Conservation (phyloP, 768 basidiomycete species). For the Coprinopsis sp. region DNA sequence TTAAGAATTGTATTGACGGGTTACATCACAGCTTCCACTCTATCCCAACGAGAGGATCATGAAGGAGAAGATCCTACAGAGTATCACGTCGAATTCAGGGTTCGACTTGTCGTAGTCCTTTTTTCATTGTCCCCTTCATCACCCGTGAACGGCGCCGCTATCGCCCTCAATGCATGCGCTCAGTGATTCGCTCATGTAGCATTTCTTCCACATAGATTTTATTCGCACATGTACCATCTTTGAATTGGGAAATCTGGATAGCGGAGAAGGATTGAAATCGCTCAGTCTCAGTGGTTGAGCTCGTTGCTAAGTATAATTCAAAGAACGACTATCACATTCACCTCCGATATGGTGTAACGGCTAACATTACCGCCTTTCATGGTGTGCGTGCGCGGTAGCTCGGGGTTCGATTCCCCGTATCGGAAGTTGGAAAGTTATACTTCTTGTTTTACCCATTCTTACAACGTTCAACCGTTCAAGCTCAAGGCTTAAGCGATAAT, state of each 20-base stretch:
- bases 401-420: slow-evolving; percentile 19
- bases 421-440: slow-evolving; percentile 1
- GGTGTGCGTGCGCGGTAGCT: slow-evolving; percentile 3
- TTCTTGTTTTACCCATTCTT: background rate
- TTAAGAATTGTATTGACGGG: background rate
- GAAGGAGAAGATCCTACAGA: slow-evolving; percentile 74
- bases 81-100: slow-evolving; percentile 83
- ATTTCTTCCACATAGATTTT: no score
- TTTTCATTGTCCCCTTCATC: background rate
- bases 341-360: slow-evolving; percentile 55
- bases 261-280: no score
- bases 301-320: no score
- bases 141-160: background rate
- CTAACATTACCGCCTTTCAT: slow-evolving; percentile 62
- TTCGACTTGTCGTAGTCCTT: slow-evolving; percentile 81
- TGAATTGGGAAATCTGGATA: no score
- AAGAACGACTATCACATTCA: no score
- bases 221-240: no score
- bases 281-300: no score
- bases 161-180: background rate
- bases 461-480: no score
- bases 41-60: slow-evolving; percentile 63
- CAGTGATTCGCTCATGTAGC: background rate
- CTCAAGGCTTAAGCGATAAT: no score
- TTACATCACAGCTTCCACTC: slow-evolving; percentile 56